Conservation (phyloP, 352 stramenopile genomes). For the Pythium rhizo-oryzae region DNA sequence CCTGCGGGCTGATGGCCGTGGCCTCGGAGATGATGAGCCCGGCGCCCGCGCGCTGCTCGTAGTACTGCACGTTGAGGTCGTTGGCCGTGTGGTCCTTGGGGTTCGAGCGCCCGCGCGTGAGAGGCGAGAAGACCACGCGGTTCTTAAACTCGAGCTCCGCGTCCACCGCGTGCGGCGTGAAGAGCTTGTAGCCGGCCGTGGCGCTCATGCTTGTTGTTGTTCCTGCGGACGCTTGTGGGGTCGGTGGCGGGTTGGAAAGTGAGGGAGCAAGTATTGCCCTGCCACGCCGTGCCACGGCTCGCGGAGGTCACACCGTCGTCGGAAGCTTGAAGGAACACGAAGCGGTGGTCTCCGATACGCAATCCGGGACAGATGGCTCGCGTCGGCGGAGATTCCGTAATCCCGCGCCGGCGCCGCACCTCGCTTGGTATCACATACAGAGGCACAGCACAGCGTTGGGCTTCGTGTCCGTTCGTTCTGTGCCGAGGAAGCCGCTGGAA, state of each 20-base stretch:
- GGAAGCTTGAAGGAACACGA: too few relatives aligned
- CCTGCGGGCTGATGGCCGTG: not conserved
- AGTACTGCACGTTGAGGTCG: not conserved
- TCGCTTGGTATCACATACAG: too few relatives aligned
- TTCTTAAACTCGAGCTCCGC: constrained; percentile 25
- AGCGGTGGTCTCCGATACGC: too few relatives aligned
- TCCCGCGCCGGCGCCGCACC: too few relatives aligned
- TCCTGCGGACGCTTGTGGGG: not conserved
- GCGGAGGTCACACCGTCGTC: too few relatives aligned
- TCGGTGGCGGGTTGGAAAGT: not conserved
- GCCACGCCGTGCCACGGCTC: too few relatives aligned
- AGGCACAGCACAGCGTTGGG: too few relatives aligned
- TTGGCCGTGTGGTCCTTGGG: not conserved
- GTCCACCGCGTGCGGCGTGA: constrained; percentile 13
- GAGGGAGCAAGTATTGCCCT: not conserved
- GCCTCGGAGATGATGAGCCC: constrained; percentile 10
- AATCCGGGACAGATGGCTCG: not conserved
- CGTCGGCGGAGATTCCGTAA: not conserved
- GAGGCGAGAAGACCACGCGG: constrained; percentile 13
- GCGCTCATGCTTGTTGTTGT: not conserved
- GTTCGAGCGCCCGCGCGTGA: not conserved
- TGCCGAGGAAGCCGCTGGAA: too few relatives aligned
- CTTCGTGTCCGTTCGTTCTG: too few relatives aligned
- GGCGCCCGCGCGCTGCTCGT: constrained; percentile 5
- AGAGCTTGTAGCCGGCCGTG: constrained; percentile 10